These are phyloP conservation scores for Cyberlindnera mrakii DNA, from an alignment of 805 yeast species.

Conservation along the genomic window DNA sequence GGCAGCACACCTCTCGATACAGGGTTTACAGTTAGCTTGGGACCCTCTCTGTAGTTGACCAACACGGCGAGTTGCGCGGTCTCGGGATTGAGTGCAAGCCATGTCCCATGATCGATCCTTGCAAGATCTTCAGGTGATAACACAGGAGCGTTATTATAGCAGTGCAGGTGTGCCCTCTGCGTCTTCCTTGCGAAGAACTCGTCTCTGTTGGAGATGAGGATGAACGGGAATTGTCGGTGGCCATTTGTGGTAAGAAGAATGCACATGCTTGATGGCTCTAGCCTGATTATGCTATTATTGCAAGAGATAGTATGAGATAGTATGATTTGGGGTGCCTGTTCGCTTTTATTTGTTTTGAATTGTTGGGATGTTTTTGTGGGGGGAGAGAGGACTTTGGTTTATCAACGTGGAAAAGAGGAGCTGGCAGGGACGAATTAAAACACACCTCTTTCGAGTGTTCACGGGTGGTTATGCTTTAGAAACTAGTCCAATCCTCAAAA, in stretches of 20 bases:
- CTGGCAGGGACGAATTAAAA: too few relatives aligned
- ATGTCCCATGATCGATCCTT: slow-evolving; percentile 74
- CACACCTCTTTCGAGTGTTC: too few relatives aligned
- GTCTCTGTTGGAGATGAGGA: slow-evolving; percentile 80
- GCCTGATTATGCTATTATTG: background rate
- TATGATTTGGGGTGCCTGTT: too few relatives aligned
- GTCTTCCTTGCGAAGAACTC: slow-evolving; percentile 78
- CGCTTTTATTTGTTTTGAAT: too few relatives aligned
- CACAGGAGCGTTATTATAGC: slow-evolving; percentile 29
- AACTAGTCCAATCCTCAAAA: too few relatives aligned
- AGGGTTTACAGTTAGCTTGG: slow-evolving; percentile 16
- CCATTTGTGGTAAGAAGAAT: slow-evolving; percentile 60
- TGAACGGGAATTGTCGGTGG: slow-evolving; percentile 70
- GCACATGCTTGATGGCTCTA: slow-evolving; percentile 50
- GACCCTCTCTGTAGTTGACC: slow-evolving; percentile 62
- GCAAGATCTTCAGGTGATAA: slow-evolving; percentile 73
- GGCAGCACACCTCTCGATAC: slow-evolving; percentile 45
- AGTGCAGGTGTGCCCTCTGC: slow-evolving; percentile 39
- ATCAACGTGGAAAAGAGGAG: too few relatives aligned
- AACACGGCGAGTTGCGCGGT: slow-evolving; percentile 62
- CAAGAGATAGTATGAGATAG: too few relatives aligned
- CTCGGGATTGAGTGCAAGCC: slow-evolving; percentile 68
- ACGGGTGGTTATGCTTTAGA: too few relatives aligned
- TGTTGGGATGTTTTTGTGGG: too few relatives aligned
- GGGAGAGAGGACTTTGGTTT: too few relatives aligned